Percentiles rank a stretch among this genome's conserved stretches.
Conservation (phyloP, 768 basidiomycete genomes). For the Xerocomus brunneocitrinus region DNA sequence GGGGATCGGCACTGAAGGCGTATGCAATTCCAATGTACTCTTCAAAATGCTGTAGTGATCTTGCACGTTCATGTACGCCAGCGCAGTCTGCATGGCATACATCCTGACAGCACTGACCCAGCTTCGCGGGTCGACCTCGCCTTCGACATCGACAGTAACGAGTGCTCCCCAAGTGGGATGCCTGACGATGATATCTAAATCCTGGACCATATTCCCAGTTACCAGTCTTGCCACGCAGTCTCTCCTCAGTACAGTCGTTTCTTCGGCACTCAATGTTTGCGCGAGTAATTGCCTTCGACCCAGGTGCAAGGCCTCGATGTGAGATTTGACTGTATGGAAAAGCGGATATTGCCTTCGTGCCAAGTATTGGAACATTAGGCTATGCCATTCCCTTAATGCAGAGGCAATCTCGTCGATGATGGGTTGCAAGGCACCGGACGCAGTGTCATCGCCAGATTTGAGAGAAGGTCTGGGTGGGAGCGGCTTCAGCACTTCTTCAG, state of each 20-base stretch:
- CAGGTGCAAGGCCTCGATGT: constrained; percentile 87
- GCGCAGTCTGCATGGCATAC: constrained; percentile 83
- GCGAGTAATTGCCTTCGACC: constrained; percentile 89
- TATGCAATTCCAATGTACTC: constrained; percentile 38
- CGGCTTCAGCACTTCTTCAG: constrained; percentile 63
- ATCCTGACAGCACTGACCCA: constrained; percentile 89
- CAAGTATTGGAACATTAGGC: constrained; percentile 87
- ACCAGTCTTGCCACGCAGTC: constrained; percentile 89
- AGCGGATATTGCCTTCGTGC: constrained; percentile 84
- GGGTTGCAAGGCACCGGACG: constrained; percentile 76
- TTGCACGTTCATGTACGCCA: constrained; percentile 68
- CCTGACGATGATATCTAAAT: constrained; percentile 92
- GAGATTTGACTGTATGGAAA: constrained; percentile 80
- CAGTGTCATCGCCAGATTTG: constrained; percentile 91
- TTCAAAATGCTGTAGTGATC: constrained; percentile 35
- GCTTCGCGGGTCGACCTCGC: constrained; percentile 71
- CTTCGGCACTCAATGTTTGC: constrained; percentile 82
- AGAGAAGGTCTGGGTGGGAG: constrained; percentile 90
- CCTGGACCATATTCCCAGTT: constrained; percentile 86
- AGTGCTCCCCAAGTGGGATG: constrained; percentile 89
- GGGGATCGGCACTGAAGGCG: constrained; percentile 42
- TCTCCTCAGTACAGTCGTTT: constrained; percentile 72
- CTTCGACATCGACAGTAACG: constrained; percentile 86
- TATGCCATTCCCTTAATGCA: constrained; percentile 94
- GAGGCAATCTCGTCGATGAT: constrained; percentile 97